phyloP scores from a whole-genome alignment of 1,139 yeast species.

The Suhomyces guaymorum region DNA sequence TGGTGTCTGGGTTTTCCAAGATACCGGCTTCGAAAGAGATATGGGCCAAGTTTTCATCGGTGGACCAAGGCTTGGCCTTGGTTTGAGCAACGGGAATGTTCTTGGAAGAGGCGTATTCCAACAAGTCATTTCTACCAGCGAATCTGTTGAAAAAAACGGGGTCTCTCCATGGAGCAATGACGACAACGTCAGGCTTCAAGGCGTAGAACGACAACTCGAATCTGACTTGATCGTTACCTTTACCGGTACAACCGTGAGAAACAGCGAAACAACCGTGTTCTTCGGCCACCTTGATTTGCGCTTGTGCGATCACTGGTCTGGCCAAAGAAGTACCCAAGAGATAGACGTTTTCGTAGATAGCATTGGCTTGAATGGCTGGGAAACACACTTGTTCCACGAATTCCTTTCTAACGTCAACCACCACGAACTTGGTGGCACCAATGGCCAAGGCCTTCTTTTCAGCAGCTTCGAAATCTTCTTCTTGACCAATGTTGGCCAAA shows the following conservation, averaged over 20 bases:
- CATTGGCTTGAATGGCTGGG: constrained; percentile 97
- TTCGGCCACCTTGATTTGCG: constrained; percentile 95
- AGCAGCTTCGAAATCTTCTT: constrained; percentile 98
- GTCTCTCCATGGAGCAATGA: constrained; percentile 99
- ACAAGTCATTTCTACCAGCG: constrained; percentile 95
- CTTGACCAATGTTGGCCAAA: constrained; percentile 98
- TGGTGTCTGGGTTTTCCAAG: constrained; percentile 94
- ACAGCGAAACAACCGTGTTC: constrained; percentile 98
- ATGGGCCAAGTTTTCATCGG: constrained; percentile 98
- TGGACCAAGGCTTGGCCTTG: constrained; percentile 98
- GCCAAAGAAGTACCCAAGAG: constrained; percentile 96
- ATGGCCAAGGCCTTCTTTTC: constrained; percentile 93
- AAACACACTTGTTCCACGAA: constrained; percentile 88
- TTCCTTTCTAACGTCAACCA: constrained; percentile 92
- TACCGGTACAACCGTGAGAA: constrained; percentile 98
- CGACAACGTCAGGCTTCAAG: constrained; percentile 92
- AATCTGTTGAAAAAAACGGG: constrained; percentile 92
- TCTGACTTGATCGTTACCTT: constrained; percentile 99
- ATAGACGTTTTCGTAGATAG: constrained; percentile 95
- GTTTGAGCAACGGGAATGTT: constrained; percentile 95
- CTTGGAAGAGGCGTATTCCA: constrained; percentile 90
- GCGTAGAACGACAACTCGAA: constrained; percentile 97
- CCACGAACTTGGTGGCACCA: constrained; percentile 94
- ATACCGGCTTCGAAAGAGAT: constrained; percentile 99
- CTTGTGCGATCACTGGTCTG: constrained; percentile 97